A percentile compares a stretch with the other conserved stretches of the same genome.
Evolutionary conservation across 1,284 basidiomycete genomes (phyloP).

Genomic region (Takashimella tepidaria): DNA sequence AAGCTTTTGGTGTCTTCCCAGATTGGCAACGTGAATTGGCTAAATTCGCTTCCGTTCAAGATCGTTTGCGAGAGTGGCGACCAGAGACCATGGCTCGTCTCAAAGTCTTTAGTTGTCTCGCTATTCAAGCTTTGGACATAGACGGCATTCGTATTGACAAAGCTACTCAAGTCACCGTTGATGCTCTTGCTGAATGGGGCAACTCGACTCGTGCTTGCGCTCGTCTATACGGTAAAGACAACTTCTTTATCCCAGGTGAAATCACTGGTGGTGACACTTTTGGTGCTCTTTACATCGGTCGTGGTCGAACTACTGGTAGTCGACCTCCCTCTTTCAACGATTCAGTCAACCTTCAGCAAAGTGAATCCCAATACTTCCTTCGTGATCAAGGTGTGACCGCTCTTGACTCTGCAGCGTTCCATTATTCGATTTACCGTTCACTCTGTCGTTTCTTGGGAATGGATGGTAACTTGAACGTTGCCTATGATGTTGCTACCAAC

Average conservation of each 20-base stretch:
- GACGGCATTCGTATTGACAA: conserved; percentile 93
- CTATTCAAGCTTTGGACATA: conserved; percentile 76
- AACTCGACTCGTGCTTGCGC: conserved; percentile 69
- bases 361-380: conserved; percentile 68
- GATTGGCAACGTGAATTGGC: conserved; percentile 77
- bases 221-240: conserved; percentile 62
- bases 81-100: conserved; percentile 69
- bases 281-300: conserved; percentile 77
- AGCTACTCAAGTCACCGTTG: conserved; percentile 80
- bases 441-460: conserved; percentile 79
- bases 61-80: conserved; percentile 85
- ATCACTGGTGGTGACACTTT: conserved; percentile 91
- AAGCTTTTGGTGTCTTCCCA: conserved; percentile 85
- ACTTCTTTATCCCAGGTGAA: conserved; percentile 85
- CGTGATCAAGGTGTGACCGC: conserved; percentile 59
- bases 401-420: conserved; percentile 76
- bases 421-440: conserved; percentile 84
- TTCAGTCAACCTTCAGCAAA: conserved; percentile 56
- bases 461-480: conserved; percentile 85
- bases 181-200: conserved; percentile 71
- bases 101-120: conserved; percentile 71
- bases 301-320: conserved; percentile 69
- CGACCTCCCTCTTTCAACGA: conserved; percentile 58
- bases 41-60: conserved; percentile 90
- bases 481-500: conserved; percentile 72